These are phyloP conservation scores for Hypoxylon crocopeplum DNA, from an alignment of 495 filamentous ascomycete genomes.

Conservation along the genomic window DNA sequence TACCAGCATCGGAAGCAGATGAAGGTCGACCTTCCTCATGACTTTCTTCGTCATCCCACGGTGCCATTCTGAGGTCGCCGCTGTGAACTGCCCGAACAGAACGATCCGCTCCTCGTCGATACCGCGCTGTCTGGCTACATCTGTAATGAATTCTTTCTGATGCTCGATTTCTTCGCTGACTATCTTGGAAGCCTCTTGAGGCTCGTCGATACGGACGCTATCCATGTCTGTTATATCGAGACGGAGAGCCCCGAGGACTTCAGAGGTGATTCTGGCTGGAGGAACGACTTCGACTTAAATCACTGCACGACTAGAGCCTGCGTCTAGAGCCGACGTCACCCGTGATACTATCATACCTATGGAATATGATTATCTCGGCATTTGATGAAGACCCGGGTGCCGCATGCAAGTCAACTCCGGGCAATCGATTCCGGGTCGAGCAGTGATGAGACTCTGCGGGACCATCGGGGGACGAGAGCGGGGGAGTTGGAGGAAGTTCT, in stretches of 20 bases:
- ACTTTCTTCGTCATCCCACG: conserved; percentile 32
- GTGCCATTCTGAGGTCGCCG: conserved; percentile 38
- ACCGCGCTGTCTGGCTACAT: conserved; percentile 3
- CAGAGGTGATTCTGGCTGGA: neutral
- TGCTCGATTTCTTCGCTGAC: conserved; percentile 23
- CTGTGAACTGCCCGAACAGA: conserved; percentile 35
- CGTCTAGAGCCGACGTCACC: neutral
- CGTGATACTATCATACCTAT: neutral
- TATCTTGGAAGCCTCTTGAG: conserved; percentile 15
- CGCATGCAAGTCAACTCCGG: neutral
- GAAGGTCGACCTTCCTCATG: conserved; percentile 50
- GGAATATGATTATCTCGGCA: neutral
- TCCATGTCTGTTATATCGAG: conserved; percentile 8
- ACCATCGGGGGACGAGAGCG: conserved; percentile 10
- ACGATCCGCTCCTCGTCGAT: conserved; percentile 33
- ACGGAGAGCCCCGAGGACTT: neutral
- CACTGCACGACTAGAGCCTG: neutral
- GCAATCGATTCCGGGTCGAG: conserved; percentile 3
- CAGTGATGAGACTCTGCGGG: conserved; percentile 11
- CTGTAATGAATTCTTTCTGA: conserved; percentile 12
- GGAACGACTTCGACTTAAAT: neutral
- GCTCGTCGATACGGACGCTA: conserved; percentile 3
- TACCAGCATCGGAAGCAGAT: conserved; percentile 49
- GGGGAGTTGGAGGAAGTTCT: conserved; percentile 20
- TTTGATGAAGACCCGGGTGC: conserved; percentile 1